Evolutionary conservation across 1,284 basidiomycete genomes (phyloP).

Genomic region (Rhodotorula sp.): DNA sequence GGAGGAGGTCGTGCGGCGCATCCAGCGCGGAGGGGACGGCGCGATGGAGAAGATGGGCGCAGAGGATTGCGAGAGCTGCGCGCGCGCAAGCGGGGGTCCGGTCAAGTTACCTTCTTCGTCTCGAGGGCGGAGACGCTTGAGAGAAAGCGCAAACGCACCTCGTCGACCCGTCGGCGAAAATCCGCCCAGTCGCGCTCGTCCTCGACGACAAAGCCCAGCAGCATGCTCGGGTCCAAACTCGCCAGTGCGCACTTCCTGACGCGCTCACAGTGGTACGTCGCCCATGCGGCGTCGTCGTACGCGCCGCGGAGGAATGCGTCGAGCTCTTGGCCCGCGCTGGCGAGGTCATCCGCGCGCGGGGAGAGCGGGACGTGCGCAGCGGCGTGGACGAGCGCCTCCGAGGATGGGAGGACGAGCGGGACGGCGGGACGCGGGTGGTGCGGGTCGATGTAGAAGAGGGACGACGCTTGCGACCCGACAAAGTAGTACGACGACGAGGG

Average conservation of each 20-base stretch:
- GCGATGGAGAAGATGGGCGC: slow-evolving; percentile 51
- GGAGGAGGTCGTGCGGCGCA: slow-evolving; percentile 43
- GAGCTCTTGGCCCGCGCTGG: slow-evolving; percentile 30
- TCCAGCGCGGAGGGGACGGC: slow-evolving; percentile 39
- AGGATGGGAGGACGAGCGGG: slow-evolving; percentile 59
- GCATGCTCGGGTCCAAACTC: slow-evolving; percentile 94
- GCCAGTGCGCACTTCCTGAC: slow-evolving; percentile 89
- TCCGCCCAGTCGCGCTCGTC: slow-evolving; percentile 82
- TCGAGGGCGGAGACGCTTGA: neutral
- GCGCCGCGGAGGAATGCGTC: slow-evolving; percentile 66
- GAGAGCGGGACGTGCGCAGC: slow-evolving; percentile 14
- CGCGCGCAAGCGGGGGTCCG: too few relatives aligned
- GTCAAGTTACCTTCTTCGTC: too few relatives aligned
- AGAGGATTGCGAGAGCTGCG: slow-evolving; percentile 53
- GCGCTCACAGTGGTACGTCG: slow-evolving; percentile 90
- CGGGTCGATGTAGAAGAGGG: slow-evolving; percentile 93
- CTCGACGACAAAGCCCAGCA: slow-evolving; percentile 85
- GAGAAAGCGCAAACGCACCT: slow-evolving; percentile 11
- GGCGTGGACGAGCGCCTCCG: neutral
- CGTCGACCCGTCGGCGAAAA: slow-evolving; percentile 62
- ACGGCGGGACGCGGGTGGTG: slow-evolving; percentile 84
- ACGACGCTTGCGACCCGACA: slow-evolving; percentile 85
- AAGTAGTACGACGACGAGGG: slow-evolving; percentile 98
- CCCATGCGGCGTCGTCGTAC: slow-evolving; percentile 67
- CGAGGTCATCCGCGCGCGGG: neutral